phyloP scores from a whole-genome alignment of 75 land plant species.

The Ceratopteris richardii region DNA sequence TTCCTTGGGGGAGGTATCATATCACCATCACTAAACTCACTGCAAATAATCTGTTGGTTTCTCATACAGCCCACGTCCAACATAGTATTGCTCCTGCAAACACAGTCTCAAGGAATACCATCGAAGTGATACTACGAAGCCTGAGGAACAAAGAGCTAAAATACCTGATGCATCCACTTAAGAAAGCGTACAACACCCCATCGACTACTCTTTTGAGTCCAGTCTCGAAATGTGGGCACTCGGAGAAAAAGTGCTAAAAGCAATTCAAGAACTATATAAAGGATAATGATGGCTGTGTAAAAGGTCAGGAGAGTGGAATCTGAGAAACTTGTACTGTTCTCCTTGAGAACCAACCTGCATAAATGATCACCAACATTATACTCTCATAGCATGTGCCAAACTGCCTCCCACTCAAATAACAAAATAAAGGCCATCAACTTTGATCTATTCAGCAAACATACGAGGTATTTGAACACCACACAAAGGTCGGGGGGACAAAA shows the following conservation, averaged over 20 bases:
- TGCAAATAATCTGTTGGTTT: conserved; percentile 58
- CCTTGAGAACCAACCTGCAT: conserved; percentile 69
- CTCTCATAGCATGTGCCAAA: neutral
- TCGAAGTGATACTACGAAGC: conserved; percentile 51
- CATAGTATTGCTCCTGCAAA: conserved; percentile 82
- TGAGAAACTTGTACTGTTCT: conserved; percentile 24
- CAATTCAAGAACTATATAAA: conserved; percentile 59
- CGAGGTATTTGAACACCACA: too few relatives aligned
- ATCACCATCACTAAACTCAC: too few relatives aligned
- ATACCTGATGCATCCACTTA: conserved; percentile 41
- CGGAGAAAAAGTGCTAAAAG: conserved; percentile 42
- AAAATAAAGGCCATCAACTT: too few relatives aligned
- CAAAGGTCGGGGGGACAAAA: too few relatives aligned
- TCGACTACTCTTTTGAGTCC: conserved; percentile 50
- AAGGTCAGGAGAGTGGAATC: conserved; percentile 44
- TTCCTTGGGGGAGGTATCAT: neutral
- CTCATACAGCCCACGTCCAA: conserved; percentile 94
- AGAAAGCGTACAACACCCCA: conserved; percentile 57
- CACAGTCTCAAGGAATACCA: conserved; percentile 14
- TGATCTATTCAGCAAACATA: too few relatives aligned
- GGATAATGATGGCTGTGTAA: conserved; percentile 54
- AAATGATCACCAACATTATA: neutral
- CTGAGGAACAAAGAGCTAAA: conserved; percentile 45
- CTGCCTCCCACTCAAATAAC: too few relatives aligned
- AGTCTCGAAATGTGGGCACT: conserved; percentile 48